Conservation (phyloP, 768 basidiomycete species). For the Leccinellum rugosiceps region DNA sequence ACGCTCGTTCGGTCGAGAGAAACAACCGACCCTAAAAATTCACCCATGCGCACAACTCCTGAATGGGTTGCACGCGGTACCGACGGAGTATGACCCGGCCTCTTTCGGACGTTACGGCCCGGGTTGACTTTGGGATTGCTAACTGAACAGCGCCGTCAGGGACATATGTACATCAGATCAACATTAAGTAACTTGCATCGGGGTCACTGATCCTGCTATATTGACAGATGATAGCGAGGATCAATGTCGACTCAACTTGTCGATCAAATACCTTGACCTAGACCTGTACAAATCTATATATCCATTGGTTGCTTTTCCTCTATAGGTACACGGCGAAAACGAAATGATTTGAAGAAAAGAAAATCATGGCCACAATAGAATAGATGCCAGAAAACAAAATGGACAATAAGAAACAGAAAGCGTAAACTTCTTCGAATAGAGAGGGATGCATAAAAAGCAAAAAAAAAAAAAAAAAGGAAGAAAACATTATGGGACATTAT, state of each 20-base stretch:
- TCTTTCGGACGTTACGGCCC: background rate
- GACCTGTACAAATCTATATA: background rate
- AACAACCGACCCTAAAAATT: background rate
- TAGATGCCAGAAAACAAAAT: background rate
- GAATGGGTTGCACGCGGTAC: background rate
- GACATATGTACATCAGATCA: background rate
- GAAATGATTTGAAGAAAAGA: background rate
- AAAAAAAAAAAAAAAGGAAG: no score
- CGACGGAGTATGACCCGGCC: background rate
- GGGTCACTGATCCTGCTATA: background rate
- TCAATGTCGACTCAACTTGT: background rate
- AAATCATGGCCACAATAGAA: background rate
- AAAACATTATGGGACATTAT: constrained; percentile 2
- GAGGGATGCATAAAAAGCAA: background rate
- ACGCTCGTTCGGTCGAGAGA: background rate
- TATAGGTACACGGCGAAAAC: constrained; percentile 7
- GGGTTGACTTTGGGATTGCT: background rate
- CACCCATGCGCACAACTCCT: background rate
- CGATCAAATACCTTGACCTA: background rate
- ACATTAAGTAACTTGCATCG: background rate
- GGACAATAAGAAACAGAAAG: background rate
- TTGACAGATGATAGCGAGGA: background rate
- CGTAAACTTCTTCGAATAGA: background rate
- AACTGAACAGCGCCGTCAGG: background rate
- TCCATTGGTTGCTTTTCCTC: background rate